Evolutionary conservation across 2,329 filamentous ascomycete genomes (phyloP), one percentile per base, ranked within the genome.

Genomic region (Trichoderma harzianum): DNA sequence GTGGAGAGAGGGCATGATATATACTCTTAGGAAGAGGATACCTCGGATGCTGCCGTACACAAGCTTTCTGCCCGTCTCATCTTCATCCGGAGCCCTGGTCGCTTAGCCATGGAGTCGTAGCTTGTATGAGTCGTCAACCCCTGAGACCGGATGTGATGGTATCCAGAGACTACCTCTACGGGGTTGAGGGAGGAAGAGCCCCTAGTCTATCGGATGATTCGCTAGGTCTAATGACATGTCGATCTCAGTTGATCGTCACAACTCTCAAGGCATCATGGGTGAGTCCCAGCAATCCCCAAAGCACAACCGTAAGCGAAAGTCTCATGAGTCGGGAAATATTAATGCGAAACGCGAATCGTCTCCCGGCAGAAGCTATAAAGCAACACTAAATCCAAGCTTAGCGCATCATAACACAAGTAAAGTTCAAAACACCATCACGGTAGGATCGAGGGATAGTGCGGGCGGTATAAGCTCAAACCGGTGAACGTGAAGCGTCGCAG

Each of bases 101-200:
- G 60, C 34, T 30, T 36, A 30, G 57, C 3, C 12, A 32, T 30
- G 39, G 21, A 16, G n/a, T 16, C 24, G 28, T 60, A 30, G 58
- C 67, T 70, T 61, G 66, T 57, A n/a, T 32, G 26, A 53, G 21
- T 18, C 26, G 28, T 53, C 67, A 58, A n/a, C 69, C 53, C 63
- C 72, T 75, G 74, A 75, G 73, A 75, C 74, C 74, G 74, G 74
- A 73, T 74, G 63, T 47, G 10, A 26, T 24, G 14, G 47, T 69
- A 72, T 53, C 74, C 72, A 70, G 32, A 61, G 26, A 10, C 55
- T 34, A 51, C 66, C 36, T 51, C 60, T 12, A 24, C 51, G 21
- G 47, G 7, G 34, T 8, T 21, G 11, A 24, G 16, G 58, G 67
- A 32, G 43, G 60, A 28, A 26, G 14, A 63, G 43, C 67, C 67